phyloP scores from a whole-genome alignment of 352 stramenopile species.

The Aphanomyces invadans region DNA sequence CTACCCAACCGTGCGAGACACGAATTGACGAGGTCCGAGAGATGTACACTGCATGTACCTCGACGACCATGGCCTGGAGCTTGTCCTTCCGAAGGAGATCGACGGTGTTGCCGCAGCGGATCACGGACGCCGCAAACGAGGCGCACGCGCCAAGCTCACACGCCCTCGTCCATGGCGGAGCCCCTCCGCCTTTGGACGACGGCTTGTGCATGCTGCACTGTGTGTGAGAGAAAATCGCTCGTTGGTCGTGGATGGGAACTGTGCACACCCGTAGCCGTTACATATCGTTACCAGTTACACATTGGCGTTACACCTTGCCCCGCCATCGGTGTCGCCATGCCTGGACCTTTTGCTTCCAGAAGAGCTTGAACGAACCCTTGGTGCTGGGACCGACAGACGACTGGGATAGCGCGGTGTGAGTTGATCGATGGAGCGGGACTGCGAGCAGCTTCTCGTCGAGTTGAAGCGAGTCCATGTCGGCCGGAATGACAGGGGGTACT shows the following conservation, averaged over 20 bases:
- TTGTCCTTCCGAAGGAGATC: not conserved
- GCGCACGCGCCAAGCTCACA: not conserved
- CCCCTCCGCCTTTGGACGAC: too few relatives aligned
- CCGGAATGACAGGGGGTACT: too few relatives aligned
- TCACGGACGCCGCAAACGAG: not conserved
- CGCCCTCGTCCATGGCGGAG: not conserved
- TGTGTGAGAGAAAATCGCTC: too few relatives aligned
- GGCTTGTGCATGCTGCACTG: too few relatives aligned
- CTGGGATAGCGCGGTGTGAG: not conserved
- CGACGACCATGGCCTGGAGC: conserved; percentile 7
- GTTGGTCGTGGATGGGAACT: too few relatives aligned
- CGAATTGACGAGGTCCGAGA: too few relatives aligned
- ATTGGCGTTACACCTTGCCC: conserved; percentile 1
- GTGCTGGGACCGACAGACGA: not conserved
- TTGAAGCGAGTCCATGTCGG: too few relatives aligned
- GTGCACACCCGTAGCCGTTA: not conserved
- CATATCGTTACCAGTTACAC: not conserved
- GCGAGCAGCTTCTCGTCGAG: too few relatives aligned
- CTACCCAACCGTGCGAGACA: too few relatives aligned
- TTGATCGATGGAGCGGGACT: too few relatives aligned
- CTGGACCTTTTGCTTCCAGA: not conserved
- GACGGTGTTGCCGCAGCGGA: not conserved
- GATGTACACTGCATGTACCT: too few relatives aligned
- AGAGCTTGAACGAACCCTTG: not conserved
- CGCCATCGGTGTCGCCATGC: not conserved